phyloP scores from a whole-genome alignment of 768 basidiomycete genomes.

The Neoboletus magnificus region DNA sequence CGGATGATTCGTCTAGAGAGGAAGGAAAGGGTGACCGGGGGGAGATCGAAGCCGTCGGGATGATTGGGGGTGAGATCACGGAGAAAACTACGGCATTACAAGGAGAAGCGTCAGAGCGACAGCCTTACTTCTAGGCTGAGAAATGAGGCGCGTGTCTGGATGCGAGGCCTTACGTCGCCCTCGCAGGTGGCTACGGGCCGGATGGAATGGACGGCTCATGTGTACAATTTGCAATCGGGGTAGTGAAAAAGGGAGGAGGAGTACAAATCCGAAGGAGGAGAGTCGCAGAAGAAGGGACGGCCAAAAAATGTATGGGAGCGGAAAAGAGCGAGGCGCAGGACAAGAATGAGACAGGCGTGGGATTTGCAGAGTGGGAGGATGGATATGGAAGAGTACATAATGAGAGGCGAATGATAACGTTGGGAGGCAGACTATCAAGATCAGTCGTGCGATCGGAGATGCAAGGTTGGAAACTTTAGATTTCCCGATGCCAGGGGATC shows the following conservation, averaged over 20 bases:
- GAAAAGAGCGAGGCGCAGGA: not conserved
- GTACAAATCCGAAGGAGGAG: not conserved
- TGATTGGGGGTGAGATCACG: slow-evolving; percentile 12
- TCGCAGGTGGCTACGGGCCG: not conserved
- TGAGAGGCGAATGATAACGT: slow-evolving; percentile 31
- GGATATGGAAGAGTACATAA: slow-evolving; percentile 25
- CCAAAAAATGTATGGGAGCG: not conserved
- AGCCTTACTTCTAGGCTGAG: not conserved
- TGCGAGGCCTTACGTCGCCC: slow-evolving; percentile 24
- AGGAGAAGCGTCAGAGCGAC: not conserved
- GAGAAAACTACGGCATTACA: slow-evolving; percentile 13
- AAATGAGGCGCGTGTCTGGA: slow-evolving; percentile 5
- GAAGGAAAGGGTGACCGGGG: slow-evolving; percentile 25
- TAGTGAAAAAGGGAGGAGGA: not conserved
- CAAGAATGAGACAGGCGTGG: slow-evolving; percentile 12
- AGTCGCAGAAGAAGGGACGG: too few relatives aligned
- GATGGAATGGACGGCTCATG: not conserved
- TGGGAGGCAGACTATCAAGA: slow-evolving; percentile 23
- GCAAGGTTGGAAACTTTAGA: slow-evolving; percentile 30
- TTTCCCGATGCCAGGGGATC: slow-evolving; percentile 23
- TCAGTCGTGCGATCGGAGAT: slow-evolving; percentile 32
- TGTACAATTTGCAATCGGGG: slow-evolving; percentile 7
- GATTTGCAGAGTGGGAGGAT: slow-evolving; percentile 26
- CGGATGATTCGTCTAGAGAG: not conserved
- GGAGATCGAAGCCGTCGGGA: slow-evolving; percentile 9